Conservation (phyloP, 2,329 filamentous ascomycete species). For the Diaporthe longicolla region DNA sequence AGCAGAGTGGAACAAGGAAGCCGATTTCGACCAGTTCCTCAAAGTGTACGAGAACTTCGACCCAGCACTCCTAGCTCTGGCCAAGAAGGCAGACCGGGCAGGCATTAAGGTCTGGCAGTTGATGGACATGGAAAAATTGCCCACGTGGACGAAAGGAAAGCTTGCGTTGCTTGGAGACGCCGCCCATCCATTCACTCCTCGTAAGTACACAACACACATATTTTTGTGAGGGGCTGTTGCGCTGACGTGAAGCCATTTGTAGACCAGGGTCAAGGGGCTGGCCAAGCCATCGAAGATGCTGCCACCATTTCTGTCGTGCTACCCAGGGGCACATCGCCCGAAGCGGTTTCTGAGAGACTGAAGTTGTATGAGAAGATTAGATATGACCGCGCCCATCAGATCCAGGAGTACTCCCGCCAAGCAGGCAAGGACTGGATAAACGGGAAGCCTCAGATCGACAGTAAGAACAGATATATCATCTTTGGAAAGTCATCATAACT, state of each 20-base stretch:
- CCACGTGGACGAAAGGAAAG: slow-evolving; percentile 66
- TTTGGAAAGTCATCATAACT: background rate
- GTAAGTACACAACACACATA: slow-evolving; percentile 50
- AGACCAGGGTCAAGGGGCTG: slow-evolving; percentile 73
- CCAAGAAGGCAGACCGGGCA: slow-evolving; percentile 59
- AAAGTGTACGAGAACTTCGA: slow-evolving; percentile 60
- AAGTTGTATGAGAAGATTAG: slow-evolving; percentile 72
- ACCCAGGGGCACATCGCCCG: slow-evolving; percentile 56
- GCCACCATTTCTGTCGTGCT: slow-evolving; percentile 71
- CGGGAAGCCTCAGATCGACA: slow-evolving; percentile 54
- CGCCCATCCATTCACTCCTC: slow-evolving; percentile 77
- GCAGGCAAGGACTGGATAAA: slow-evolving; percentile 63
- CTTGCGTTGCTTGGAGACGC: slow-evolving; percentile 76
- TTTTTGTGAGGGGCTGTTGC: background rate
- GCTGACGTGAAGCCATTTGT: background rate
- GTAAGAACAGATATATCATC: slow-evolving; percentile 51
- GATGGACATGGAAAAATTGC: slow-evolving; percentile 72
- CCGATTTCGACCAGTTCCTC: slow-evolving; percentile 54
- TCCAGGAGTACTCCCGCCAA: slow-evolving; percentile 71
- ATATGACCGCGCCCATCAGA: slow-evolving; percentile 67
- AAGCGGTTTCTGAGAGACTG: slow-evolving; percentile 68
- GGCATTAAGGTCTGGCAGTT: slow-evolving; percentile 71
- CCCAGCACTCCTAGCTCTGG: slow-evolving; percentile 54
- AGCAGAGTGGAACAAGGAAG: slow-evolving; percentile 57
- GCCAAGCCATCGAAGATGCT: slow-evolving; percentile 77